phyloP scores from a whole-genome alignment of 2,329 filamentous ascomycete species.

The Fusarium marasasianum region DNA sequence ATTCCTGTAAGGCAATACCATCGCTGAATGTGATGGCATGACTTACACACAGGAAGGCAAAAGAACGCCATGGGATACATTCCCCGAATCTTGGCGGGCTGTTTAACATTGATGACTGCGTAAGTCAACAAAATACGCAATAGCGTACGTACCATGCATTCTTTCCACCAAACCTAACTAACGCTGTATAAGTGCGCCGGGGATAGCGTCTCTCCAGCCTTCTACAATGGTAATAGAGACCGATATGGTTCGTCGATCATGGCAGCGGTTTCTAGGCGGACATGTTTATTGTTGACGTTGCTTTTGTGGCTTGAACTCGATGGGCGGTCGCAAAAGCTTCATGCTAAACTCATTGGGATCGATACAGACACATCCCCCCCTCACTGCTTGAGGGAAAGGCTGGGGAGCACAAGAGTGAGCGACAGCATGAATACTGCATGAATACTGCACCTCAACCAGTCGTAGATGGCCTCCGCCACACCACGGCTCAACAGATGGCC shows the following conservation, averaged over 20 bases:
- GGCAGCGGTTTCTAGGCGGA: constrained; percentile 16
- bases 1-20: neutral
- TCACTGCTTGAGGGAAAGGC: neutral
- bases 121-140: constrained; percentile 21
- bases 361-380: neutral
- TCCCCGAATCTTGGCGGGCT: constrained; percentile 1
- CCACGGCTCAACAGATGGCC: constrained; percentile 3
- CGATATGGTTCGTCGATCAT: constrained; percentile 10
- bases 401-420: neutral
- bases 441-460: neutral
- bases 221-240: constrained; percentile 1
- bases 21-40: neutral
- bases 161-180: neutral
- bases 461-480: constrained; percentile 14
- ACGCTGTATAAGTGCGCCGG: neutral
- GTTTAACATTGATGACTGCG: neutral
- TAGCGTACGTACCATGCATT: constrained; percentile 26
- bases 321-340: constrained; percentile 4
- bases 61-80: neutral
- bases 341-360: neutral
- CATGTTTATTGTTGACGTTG: constrained; percentile 23
- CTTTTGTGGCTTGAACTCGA: constrained; percentile 17
- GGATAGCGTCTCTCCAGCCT: constrained; percentile 11
- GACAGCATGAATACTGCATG: constrained; percentile 5
- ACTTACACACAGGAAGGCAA: neutral